Conservation (phyloP, 495 filamentous ascomycete species). For the Penicillium canariense region DNA sequence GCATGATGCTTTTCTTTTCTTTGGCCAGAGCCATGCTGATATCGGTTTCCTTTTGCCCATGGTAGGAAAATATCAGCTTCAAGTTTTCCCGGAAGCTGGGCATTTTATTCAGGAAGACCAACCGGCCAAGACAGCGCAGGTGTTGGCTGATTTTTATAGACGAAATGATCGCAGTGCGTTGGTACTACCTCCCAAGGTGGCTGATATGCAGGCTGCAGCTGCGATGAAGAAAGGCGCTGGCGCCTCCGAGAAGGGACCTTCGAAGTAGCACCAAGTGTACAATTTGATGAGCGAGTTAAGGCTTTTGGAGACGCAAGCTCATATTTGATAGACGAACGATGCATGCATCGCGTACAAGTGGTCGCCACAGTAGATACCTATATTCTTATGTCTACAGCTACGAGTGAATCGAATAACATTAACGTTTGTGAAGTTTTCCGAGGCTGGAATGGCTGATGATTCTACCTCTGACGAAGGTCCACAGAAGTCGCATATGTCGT, state of each 20-base stretch:
- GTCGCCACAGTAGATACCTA: neutral
- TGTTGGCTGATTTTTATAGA: constrained; percentile 85
- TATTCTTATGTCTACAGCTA: neutral
- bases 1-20: neutral
- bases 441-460: neutral
- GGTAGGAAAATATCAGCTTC: constrained; percentile 88
- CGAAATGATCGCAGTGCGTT: constrained; percentile 82
- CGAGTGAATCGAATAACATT: neutral
- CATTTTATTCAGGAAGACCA: constrained; percentile 97
- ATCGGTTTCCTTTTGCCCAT: neutral
- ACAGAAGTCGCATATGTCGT: neutral
- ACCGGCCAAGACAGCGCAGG: constrained; percentile 79
- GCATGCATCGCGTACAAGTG: neutral
- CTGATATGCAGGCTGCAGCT: constrained; percentile 51
- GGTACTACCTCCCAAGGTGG: constrained; percentile 88
- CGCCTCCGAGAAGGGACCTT: neutral
- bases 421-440: neutral
- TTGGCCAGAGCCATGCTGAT: neutral
- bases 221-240: constrained; percentile 43
- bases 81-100: constrained; percentile 91
- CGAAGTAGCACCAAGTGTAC: neutral
- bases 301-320: neutral
- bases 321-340: neutral
- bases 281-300: neutral
- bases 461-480: neutral